Evolutionary conservation across 202 grass and related monocot genomes (phyloP), one percentile per base, ranked within the genome.

Genomic region (Panicum hallii): DNA sequence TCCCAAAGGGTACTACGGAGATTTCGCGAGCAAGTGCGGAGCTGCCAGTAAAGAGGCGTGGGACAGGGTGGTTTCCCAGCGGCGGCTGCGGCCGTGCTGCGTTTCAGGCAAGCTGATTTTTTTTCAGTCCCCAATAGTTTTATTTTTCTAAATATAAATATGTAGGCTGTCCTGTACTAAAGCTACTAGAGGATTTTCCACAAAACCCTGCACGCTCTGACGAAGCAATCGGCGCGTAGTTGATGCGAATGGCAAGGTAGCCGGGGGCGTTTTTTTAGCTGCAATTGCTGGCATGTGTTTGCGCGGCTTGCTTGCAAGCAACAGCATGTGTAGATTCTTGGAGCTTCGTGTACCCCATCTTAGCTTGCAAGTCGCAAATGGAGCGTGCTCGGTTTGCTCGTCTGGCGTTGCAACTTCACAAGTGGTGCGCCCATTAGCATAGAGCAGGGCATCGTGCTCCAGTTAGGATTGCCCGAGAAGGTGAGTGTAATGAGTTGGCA

Each of bases 1-100:
- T 86, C 71, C 49, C 79, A 12, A 78, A 73, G 71, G 50, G 74
- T 87, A 83, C 66, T 74, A 79, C 36, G 19, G 83, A 77, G 79
- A 86, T 82, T 75, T 83, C 75, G 76, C 23, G 32, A 15, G 2
- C 46, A 70, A 48, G 28, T 42, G 23, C 12, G 19, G 19, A 23
- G 44, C 57, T 43, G 42, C 20, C 57, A 63, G 73, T 77, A 64
- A 76, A 56, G 58, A 61, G 16, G 9, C 19, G 63, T n/a, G 46
- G 67, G 58, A 56, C 63, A 54, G 20, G 52, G 11, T 3, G 23
- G 72, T 2, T 3, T 30, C 47, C 36, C 4, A 32, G 32, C 32
- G 2, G 32, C 32, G 32, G 32, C 36, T 38, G 34, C 3, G 36
- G 4, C 36, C 36, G 43, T 9, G 36, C 9, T 40, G 16, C 32